These are phyloP conservation scores for Rachicladosporium sp. DNA, from an alignment of 2,329 filamentous ascomycete genomes.

Conservation along the genomic window DNA sequence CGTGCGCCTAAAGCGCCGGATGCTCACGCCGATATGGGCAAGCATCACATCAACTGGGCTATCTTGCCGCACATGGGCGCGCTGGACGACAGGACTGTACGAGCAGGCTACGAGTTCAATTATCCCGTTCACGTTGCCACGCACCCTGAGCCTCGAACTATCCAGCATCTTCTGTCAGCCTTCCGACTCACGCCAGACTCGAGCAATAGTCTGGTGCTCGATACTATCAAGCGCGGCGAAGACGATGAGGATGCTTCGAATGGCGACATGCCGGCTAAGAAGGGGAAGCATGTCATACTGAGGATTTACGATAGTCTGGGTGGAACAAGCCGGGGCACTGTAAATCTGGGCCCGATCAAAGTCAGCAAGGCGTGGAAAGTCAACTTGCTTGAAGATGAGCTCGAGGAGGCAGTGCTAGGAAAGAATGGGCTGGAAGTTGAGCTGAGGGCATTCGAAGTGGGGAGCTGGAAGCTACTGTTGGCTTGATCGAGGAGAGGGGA, in stretches of 20 bases:
- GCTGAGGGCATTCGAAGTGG: constrained; percentile 27
- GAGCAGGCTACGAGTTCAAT: constrained; percentile 83
- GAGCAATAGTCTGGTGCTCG: constrained; percentile 51
- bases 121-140: constrained; percentile 54
- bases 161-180: constrained; percentile 33
- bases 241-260: constrained; percentile 42
- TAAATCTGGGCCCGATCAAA: constrained; percentile 52
- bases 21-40: constrained; percentile 80
- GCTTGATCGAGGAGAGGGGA: constrained; percentile 6
- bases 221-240: constrained; percentile 77
- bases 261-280: constrained; percentile 40
- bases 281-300: constrained; percentile 68
- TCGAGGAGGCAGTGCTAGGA: constrained; percentile 48
- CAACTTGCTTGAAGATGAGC: constrained; percentile 80
- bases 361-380: constrained; percentile 70
- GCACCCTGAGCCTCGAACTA: constrained; percentile 16
- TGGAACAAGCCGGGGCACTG: constrained; percentile 60
- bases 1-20: constrained; percentile 87
- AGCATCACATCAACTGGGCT: constrained; percentile 75
- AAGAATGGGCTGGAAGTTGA: constrained; percentile 27
- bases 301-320: constrained; percentile 83
- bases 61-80: constrained; percentile 72
- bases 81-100: constrained; percentile 61
- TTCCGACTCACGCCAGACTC: constrained; percentile 46
- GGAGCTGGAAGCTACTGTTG: constrained; percentile 23